Percentiles rank a stretch among this genome's conserved stretches.
Conservation (phyloP, 306 rosid species). For the Luffa aegyptiaca region DNA sequence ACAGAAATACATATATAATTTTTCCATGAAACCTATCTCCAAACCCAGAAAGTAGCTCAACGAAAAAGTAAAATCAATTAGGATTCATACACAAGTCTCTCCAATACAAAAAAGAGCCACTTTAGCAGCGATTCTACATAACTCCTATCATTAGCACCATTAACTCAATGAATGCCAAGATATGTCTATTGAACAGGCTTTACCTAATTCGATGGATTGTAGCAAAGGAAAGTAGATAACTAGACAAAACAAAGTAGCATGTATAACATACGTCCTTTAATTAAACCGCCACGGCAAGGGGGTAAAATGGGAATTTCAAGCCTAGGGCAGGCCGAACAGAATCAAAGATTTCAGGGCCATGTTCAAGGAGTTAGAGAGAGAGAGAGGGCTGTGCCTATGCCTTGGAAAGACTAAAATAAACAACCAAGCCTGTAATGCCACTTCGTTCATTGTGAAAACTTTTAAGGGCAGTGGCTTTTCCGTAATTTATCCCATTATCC, state of each 20-base stretch:
- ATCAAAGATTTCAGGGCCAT: conserved; percentile 67
- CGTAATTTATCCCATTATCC: neutral
- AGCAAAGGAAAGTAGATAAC: neutral
- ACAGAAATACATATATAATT: neutral
- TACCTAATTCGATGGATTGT: neutral
- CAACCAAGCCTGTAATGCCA: conserved; percentile 15
- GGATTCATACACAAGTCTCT: neutral
- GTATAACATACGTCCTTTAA: no score
- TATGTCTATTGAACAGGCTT: neutral
- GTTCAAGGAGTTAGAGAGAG: conserved; percentile 16
- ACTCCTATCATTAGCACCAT: neutral
- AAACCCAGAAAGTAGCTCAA: neutral
- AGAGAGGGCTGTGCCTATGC: conserved; percentile 27
- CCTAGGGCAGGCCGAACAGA: conserved; percentile 26
- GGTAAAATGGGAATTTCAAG: conserved; percentile 3
- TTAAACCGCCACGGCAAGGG: neutral
- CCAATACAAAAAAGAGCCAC: neutral
- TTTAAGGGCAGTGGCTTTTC: neutral
- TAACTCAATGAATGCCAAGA: neutral
- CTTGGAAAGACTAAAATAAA: conserved; percentile 38
- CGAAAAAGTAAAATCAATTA: neutral
- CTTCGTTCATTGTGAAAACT: conserved; percentile 74
- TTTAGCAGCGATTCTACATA: neutral
- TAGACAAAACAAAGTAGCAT: no score
- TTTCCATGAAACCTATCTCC: neutral